A percentile compares a stretch with the other conserved stretches of the same genome.
Evolutionary conservation across 2,329 filamentous ascomycete species (phyloP).

Genomic region (Periconia sp.): DNA sequence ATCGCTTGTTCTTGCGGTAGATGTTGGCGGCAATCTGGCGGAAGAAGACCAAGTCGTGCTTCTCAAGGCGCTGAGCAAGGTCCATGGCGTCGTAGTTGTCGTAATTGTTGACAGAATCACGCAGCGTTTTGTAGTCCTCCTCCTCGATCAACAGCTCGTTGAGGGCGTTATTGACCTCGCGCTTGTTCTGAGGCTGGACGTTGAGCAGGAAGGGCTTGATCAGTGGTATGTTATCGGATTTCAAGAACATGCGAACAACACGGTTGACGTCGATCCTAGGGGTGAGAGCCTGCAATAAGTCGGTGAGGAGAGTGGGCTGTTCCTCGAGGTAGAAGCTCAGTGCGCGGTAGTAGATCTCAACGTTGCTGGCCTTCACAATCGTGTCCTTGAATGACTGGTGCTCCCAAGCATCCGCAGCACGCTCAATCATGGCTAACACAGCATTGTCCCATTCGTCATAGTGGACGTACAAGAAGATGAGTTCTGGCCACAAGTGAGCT

Average conservation of each 20-base stretch:
- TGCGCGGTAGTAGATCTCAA: constrained; percentile 98
- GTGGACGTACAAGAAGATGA: constrained; percentile 97
- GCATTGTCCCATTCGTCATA: constrained; percentile 97
- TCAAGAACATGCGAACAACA: constrained; percentile 98
- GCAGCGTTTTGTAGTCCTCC: constrained; percentile 97
- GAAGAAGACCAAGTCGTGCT: constrained; percentile 98
- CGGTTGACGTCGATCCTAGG: constrained; percentile 95
- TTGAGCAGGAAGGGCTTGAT: constrained; percentile 99
- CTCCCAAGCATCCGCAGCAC: constrained; percentile 96
- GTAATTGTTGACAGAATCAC: constrained; percentile 97
- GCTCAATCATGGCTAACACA: constrained; percentile 95
- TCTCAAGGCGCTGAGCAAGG: constrained; percentile 88
- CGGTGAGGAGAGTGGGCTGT: constrained; percentile 93
- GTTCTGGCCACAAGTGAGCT: constrained; percentile 93
- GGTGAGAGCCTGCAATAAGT: constrained; percentile 89
- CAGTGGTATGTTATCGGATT: constrained; percentile 94
- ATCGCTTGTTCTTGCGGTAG: constrained; percentile 99
- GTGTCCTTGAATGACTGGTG: constrained; percentile 99
- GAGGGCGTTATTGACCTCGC: constrained; percentile 95
- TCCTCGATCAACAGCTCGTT: constrained; percentile 98
- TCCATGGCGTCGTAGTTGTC: constrained; percentile 98
- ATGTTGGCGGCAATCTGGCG: constrained; percentile 97
- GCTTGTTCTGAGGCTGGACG: constrained; percentile 97
- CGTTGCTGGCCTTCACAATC: constrained; percentile 92
- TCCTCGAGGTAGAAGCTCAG: constrained; percentile 98